Percentiles rank a stretch among this genome's conserved stretches.
phyloP scores from a whole-genome alignment of 1,139 yeast species.

The Zygosaccharomyces pseudobailii region DNA sequence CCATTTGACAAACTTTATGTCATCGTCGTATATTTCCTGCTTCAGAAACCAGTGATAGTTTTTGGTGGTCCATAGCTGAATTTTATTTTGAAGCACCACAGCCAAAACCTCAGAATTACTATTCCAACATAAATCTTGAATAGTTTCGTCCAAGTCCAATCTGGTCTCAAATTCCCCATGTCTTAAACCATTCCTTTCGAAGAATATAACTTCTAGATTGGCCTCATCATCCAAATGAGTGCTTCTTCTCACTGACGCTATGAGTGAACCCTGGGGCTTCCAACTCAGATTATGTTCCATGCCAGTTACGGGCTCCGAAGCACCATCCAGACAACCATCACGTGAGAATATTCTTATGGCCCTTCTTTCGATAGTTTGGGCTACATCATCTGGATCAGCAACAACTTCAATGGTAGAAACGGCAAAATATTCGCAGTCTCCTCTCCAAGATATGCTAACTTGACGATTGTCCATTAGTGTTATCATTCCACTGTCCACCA shows the following conservation, averaged over 20 bases:
- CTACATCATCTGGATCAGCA: constrained; percentile 32
- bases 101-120: constrained; percentile 76
- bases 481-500: constrained; percentile 61
- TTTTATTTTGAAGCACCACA: constrained; percentile 51
- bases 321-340: constrained; percentile 74
- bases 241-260: constrained; percentile 74
- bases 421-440: constrained; percentile 83
- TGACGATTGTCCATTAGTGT: constrained; percentile 49
- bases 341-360: constrained; percentile 79
- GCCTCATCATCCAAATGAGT: constrained; percentile 32
- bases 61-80: constrained; percentile 86
- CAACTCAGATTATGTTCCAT: constrained; percentile 71
- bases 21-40: constrained; percentile 52
- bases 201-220: constrained; percentile 57
- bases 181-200: constrained; percentile 89
- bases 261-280: constrained; percentile 87
- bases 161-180: constrained; percentile 82
- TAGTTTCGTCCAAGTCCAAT: constrained; percentile 46
- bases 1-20: constrained; percentile 58
- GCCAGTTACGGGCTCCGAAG: constrained; percentile 86
- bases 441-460: constrained; percentile 78
- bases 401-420: constrained; percentile 57
- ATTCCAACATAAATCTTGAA: constrained; percentile 72
- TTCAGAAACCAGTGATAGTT: constrained; percentile 96
- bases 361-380: constrained; percentile 51